These are phyloP conservation scores for Xylaria sp. DNA, from an alignment of 2,329 filamentous ascomycete genomes.

Conservation along the genomic window DNA sequence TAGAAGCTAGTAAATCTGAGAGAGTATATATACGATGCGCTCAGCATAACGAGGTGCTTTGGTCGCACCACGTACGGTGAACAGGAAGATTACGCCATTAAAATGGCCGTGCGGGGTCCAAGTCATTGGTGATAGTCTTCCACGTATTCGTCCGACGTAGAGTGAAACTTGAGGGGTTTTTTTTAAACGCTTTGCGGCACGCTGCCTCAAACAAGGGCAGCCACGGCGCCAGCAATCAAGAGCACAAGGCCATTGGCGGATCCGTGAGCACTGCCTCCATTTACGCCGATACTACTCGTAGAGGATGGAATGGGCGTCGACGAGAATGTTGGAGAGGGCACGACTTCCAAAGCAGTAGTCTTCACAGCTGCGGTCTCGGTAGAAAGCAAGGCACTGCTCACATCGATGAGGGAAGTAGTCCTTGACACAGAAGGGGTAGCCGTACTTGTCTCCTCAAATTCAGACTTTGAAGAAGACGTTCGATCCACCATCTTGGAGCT, in stretches of 20 bases:
- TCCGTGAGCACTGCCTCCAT: constrained; percentile 4
- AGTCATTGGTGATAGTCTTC: not conserved
- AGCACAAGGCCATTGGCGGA: constrained; percentile 14
- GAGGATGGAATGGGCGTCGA: constrained; percentile 1
- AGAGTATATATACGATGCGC: not conserved
- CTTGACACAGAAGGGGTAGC: not conserved
- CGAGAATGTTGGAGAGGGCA: not conserved
- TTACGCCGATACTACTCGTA: not conserved
- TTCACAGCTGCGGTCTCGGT: not conserved
- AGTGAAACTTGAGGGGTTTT: not conserved
- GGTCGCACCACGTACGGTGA: not conserved
- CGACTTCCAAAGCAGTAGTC: not conserved
- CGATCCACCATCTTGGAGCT: not conserved
- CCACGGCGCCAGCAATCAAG: constrained; percentile 21
- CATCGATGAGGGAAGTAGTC: constrained; percentile 4
- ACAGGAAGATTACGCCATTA: not conserved
- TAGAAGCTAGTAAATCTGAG: not conserved
- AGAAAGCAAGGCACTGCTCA: not conserved
- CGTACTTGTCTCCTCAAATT: constrained; percentile 2
- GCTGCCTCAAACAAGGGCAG: constrained; percentile 10
- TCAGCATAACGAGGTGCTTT: not conserved
- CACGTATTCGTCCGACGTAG: not conserved
- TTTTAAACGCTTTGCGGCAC: not conserved
- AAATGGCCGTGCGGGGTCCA: not conserved
- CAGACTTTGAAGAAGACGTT: constrained; percentile 3